phyloP scores from a whole-genome alignment of 257 asterid genomes.

The Solanum ossicruentum region DNA sequence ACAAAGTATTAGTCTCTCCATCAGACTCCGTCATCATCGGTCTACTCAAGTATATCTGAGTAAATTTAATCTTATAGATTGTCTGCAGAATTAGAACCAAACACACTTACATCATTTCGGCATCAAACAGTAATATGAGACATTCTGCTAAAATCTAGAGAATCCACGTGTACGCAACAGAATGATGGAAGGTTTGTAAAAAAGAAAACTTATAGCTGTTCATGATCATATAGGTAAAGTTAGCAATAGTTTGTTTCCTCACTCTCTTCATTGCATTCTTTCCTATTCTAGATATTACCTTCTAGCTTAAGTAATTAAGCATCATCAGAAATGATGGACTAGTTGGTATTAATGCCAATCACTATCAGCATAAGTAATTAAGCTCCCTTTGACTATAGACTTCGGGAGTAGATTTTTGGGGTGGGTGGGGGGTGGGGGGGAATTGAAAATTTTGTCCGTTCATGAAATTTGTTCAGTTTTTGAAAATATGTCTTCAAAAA shows the following conservation, averaged over 20 bases:
- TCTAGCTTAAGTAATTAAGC: neutral
- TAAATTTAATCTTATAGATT: slow-evolving; percentile 72
- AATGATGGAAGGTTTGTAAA: neutral
- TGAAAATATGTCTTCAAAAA: too few species aligned
- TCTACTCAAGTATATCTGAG: slow-evolving; percentile 92
- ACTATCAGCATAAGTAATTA: neutral
- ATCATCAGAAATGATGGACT: neutral
- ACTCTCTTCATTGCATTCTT: neutral
- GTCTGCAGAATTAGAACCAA: slow-evolving; percentile 45
- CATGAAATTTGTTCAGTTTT: too few species aligned
- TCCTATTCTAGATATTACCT: neutral
- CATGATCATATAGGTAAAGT: neutral
- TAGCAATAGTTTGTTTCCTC: neutral
- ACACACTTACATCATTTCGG: neutral
- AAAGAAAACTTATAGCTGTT: neutral
- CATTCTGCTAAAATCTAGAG: neutral
- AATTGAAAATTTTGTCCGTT: too few species aligned
- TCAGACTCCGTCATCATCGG: slow-evolving; percentile 99
- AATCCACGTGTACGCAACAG: neutral
- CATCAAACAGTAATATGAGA: neutral
- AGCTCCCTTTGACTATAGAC: too few species aligned
- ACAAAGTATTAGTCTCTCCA: slow-evolving; percentile 97
- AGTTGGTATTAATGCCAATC: neutral
- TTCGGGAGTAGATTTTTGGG: too few species aligned
- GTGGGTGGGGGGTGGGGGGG: fast-evolving